A percentile compares a stretch with the other conserved stretches of the same genome.
Evolutionary conservation across 306 rosid species (phyloP).

Genomic region (Cercis canadensis): DNA sequence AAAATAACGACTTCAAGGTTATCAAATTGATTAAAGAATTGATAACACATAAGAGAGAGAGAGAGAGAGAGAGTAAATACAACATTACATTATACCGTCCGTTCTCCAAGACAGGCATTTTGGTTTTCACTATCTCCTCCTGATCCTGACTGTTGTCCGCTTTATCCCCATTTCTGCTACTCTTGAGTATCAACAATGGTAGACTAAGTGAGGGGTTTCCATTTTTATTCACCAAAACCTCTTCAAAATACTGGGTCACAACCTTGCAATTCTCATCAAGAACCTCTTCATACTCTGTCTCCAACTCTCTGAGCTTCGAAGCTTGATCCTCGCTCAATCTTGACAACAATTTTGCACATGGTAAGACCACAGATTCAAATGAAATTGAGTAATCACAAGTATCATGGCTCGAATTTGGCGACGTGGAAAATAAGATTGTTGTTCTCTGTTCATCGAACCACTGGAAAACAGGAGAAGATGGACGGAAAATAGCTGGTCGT

Average conservation of each 20-base stretch:
- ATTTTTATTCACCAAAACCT: conserved; percentile 49
- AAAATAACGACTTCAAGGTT: neutral
- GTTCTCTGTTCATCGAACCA: conserved; percentile 65
- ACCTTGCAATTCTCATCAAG: conserved; percentile 69
- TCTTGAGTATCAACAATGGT: conserved; percentile 52
- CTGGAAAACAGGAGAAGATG: conserved; percentile 72
- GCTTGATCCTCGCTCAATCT: conserved; percentile 72
- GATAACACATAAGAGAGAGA: neutral
- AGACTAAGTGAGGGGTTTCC: conserved; percentile 35
- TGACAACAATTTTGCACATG: conserved; percentile 63
- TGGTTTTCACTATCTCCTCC: conserved; percentile 35
- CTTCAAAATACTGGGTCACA: conserved; percentile 60
- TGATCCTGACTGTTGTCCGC: conserved; percentile 19
- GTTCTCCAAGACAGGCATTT: conserved; percentile 44
- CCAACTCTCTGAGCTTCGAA: conserved; percentile 66
- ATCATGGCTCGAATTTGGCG: conserved; percentile 2
- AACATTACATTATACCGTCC: conserved; percentile 89
- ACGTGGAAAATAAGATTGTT: conserved; percentile 39
- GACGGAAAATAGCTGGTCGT: conserved; percentile 65
- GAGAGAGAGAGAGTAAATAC: neutral
- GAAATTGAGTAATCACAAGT: conserved; percentile 43
- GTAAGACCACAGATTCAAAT: conserved; percentile 42
- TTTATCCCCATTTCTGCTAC: conserved; percentile 15
- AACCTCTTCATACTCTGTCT: conserved; percentile 63
- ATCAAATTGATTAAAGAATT: conserved; percentile 16